Evolutionary conservation across 164 flowering plant genomes (phyloP).

Genomic region (Annona cherimola): DNA sequence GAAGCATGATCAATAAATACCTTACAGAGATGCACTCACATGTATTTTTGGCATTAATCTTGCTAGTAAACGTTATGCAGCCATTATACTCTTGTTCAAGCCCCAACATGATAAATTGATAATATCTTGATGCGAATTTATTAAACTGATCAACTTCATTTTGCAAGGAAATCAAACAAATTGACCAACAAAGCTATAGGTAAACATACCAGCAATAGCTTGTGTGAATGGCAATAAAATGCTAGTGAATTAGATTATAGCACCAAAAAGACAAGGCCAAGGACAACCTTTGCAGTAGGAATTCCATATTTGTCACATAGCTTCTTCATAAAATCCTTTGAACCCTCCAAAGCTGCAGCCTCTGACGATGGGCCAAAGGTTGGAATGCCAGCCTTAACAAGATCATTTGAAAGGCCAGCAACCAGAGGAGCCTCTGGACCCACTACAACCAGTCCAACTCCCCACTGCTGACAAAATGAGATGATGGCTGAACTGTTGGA

Average conservation of each 20-base stretch:
- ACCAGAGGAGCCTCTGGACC: slow-evolving; percentile 99
- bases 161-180: background rate
- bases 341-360: slow-evolving; percentile 98
- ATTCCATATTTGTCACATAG: slow-evolving; percentile 87
- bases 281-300: slow-evolving; percentile 87
- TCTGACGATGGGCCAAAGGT: slow-evolving; percentile 95
- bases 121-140: background rate
- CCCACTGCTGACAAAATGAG: slow-evolving; percentile 65
- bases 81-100: background rate
- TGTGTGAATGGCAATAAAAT: background rate
- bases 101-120: background rate
- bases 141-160: background rate
- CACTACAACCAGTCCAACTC: slow-evolving; percentile 78
- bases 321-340: slow-evolving; percentile 94
- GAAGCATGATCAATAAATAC: background rate
- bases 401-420: slow-evolving; percentile 84
- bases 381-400: slow-evolving; percentile 70
- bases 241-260: background rate
- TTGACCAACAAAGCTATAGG: background rate
- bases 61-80: background rate
- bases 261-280: background rate
- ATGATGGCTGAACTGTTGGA: slow-evolving; percentile 66
- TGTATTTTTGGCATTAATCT: background rate
- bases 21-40: background rate
- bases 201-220: background rate